Evolutionary conservation across 345 rosid genomes (phyloP).

Genomic region (Lenwebbia sp.): DNA sequence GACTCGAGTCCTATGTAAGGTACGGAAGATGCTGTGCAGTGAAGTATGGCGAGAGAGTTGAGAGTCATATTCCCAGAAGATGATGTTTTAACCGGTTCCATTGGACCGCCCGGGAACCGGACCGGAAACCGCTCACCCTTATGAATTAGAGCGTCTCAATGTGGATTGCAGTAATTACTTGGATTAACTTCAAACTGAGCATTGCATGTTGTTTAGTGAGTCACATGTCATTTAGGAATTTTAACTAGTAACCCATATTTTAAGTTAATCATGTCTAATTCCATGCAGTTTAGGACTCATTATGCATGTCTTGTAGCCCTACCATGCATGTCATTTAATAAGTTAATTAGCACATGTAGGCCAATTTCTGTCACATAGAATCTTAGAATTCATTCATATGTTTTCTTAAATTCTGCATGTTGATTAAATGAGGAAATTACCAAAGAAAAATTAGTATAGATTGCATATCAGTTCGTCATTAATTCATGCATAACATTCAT

Average conservation of each 20-base stretch:
- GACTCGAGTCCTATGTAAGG: neutral
- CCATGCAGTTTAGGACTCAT: neutral
- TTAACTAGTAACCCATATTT: neutral
- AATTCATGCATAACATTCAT: too few species aligned
- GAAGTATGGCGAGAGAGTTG: neutral
- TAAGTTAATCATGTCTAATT: neutral
- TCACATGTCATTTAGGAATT: neutral
- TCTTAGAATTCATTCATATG: too few species aligned
- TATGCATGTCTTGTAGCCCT: neutral
- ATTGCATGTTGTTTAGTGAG: neutral
- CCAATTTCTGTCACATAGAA: too few species aligned
- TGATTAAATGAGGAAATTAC: too few species aligned
- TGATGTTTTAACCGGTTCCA: neutral
- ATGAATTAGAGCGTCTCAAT: neutral
- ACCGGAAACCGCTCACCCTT: too few species aligned
- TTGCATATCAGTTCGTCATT: too few species aligned
- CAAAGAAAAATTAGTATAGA: too few species aligned
- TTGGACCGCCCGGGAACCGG: too few species aligned
- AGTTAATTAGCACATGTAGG: too few species aligned
- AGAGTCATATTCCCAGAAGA: neutral
- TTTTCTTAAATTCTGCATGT: too few species aligned
- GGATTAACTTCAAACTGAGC: neutral
- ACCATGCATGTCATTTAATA: neutral
- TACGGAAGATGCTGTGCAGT: neutral
- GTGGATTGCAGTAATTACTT: neutral